phyloP scores from a whole-genome alignment of 352 stramenopile species.

The Phytophthora brassicae region DNA sequence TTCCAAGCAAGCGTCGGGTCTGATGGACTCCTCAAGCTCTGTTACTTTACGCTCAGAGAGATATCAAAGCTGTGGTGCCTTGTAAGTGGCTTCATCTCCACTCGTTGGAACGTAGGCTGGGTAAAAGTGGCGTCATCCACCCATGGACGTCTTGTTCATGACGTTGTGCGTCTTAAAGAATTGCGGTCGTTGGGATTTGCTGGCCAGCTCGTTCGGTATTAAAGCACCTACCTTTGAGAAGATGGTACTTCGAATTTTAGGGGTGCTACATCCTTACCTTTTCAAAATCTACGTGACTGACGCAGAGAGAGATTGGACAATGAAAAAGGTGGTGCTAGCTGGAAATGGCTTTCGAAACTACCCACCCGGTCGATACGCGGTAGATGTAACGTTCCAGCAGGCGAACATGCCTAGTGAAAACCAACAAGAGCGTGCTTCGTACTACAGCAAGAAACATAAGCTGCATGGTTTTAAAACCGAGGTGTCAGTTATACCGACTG shows the following conservation, averaged over 20 bases:
- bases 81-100: too few relatives aligned
- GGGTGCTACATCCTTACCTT: not conserved
- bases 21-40: too few relatives aligned
- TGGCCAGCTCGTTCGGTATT: too few relatives aligned
- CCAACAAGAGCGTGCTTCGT: not conserved
- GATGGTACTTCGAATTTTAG: not conserved
- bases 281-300: not conserved
- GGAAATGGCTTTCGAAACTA: not conserved
- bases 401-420: not conserved
- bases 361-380: not conserved
- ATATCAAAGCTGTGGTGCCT: too few relatives aligned
- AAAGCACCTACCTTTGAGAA: not conserved
- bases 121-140: too few relatives aligned
- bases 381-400: not conserved
- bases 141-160: too few relatives aligned
- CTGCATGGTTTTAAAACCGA: not conserved
- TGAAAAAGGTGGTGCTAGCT: not conserved
- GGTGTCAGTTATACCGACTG: not conserved
- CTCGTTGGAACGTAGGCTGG: too few relatives aligned
- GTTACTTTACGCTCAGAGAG: too few relatives aligned
- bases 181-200: too few relatives aligned
- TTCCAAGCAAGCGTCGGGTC: too few relatives aligned
- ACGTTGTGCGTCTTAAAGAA: too few relatives aligned
- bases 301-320: not conserved
- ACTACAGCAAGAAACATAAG: slow-evolving; percentile 3